Percentiles rank a stretch among this genome's conserved stretches.
Conservation (phyloP, 495 filamentous ascomycete species). For the Podospora pseudopauciseta region DNA sequence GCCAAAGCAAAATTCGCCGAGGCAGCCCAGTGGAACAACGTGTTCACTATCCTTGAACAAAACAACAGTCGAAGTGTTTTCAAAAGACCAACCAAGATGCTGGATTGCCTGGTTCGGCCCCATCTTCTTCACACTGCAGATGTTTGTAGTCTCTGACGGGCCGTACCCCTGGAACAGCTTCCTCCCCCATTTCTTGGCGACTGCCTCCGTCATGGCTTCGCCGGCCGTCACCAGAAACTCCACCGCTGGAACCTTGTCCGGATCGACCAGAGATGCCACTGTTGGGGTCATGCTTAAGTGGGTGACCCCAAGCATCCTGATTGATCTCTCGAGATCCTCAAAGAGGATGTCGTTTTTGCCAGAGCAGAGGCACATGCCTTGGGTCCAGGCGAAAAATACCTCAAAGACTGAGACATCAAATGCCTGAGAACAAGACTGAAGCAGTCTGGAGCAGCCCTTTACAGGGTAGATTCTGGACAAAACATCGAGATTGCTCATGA, state of each 20-base stretch:
- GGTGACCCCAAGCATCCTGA: conserved; percentile 58
- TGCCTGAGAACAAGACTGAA: conserved; percentile 70
- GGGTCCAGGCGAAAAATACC: conserved; percentile 72
- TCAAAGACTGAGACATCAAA: conserved; percentile 81
- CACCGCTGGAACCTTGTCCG: conserved; percentile 59
- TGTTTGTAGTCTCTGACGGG: conserved; percentile 69
- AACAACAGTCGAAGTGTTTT: conserved; percentile 70
- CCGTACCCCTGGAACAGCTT: conserved; percentile 71
- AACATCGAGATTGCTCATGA: conserved; percentile 62
- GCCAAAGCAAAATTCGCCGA: conserved; percentile 81
- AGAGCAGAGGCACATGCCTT: conserved; percentile 69
- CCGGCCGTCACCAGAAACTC: conserved; percentile 67
- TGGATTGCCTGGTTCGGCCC: conserved; percentile 49
- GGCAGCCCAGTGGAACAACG: conserved; percentile 59
- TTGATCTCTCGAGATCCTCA: conserved; percentile 56
- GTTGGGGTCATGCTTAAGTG: conserved; percentile 78
- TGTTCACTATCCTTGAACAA: conserved; percentile 41
- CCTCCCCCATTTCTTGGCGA: conserved; percentile 63
- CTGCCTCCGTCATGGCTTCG: conserved; percentile 63
- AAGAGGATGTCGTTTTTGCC: conserved; percentile 62
- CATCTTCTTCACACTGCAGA: conserved; percentile 61
- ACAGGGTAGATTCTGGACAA: conserved; percentile 59
- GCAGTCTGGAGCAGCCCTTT: conserved; percentile 44
- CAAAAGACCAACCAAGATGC: conserved; percentile 60
- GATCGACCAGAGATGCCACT: conserved; percentile 63